A percentile compares a stretch with the other conserved stretches of the same genome.
phyloP scores from a whole-genome alignment of 495 filamentous ascomycete species.

The Aspergillus taichungensis region DNA sequence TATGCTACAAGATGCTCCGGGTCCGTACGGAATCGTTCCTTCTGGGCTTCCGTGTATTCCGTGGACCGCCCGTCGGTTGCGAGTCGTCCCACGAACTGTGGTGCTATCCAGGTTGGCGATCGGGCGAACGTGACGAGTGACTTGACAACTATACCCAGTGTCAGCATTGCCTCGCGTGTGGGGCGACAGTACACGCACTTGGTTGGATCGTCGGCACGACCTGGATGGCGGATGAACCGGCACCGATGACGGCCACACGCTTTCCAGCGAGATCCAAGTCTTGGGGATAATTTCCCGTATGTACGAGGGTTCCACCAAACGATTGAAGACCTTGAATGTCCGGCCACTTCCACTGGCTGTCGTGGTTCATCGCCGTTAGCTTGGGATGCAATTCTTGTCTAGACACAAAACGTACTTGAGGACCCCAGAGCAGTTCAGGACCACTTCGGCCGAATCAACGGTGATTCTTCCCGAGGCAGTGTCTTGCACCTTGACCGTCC shows the following conservation, averaged over 20 bases:
- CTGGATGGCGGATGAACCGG: constrained; percentile 30
- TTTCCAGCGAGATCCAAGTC: constrained; percentile 24
- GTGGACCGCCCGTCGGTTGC: too few relatives aligned
- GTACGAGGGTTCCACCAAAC: constrained; percentile 38
- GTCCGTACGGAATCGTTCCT: constrained; percentile 22
- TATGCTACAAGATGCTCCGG: constrained; percentile 8
- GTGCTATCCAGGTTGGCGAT: constrained; percentile 5
- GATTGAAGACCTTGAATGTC: constrained; percentile 34
- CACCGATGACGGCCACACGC: constrained; percentile 37
- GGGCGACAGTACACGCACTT: neutral
- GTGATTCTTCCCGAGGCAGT: too few relatives aligned
- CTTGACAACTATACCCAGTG: neutral
- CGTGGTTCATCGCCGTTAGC: too few relatives aligned
- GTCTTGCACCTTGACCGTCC: neutral
- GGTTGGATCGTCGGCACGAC: constrained; percentile 49
- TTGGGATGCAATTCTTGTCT: too few relatives aligned
- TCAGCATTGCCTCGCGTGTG: too few relatives aligned
- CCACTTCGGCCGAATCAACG: too few relatives aligned
- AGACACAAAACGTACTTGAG: too few relatives aligned
- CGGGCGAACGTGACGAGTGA: constrained; percentile 8
- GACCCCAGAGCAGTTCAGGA: too few relatives aligned
- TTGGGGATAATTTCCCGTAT: constrained; percentile 37
- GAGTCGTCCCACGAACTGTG: neutral
- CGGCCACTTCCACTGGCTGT: constrained; percentile 41
- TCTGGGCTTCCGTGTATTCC: constrained; percentile 22